Conservation (phyloP, 768 basidiomycete species). For the Ephemerocybe angulata region DNA sequence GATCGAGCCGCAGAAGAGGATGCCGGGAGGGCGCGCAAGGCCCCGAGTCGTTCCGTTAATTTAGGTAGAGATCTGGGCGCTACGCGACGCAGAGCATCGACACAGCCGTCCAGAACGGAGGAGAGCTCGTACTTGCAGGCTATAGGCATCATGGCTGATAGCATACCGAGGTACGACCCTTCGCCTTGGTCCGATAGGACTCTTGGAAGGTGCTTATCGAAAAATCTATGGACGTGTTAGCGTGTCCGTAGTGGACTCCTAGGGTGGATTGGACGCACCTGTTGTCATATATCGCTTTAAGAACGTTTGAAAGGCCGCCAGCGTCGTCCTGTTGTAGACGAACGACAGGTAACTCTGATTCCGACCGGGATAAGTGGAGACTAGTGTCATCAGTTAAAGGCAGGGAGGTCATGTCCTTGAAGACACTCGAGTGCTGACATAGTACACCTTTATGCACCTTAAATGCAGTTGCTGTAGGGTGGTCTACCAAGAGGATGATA, state of each 20-base stretch:
- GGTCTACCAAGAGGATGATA: slow-evolving; percentile 5
- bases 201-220: neutral
- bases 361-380: neutral
- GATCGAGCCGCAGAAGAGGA: neutral
- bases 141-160: slow-evolving; percentile 1
- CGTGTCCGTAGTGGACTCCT: neutral
- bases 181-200: neutral
- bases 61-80: no score
- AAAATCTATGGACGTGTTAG: neutral
- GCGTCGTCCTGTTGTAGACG: neutral
- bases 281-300: slow-evolving; percentile 4
- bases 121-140: slow-evolving; percentile 1
- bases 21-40: no score
- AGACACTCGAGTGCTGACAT: slow-evolving; percentile 10
- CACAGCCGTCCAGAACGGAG: neutral
- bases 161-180: neutral
- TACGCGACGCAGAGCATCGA: slow-evolving; percentile 1
- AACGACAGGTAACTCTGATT: neutral
- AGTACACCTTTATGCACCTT: slow-evolving; percentile 10
- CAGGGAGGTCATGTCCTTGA: slow-evolving; percentile 10
- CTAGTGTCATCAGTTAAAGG: neutral
- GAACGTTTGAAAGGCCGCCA: neutral
- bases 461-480: slow-evolving; percentile 7
- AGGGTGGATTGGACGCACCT: neutral
- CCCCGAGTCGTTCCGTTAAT: no score